Base-by-base conservation (phyloP, 805 yeast genomes). In the Myxozyma neglecta region DNA sequence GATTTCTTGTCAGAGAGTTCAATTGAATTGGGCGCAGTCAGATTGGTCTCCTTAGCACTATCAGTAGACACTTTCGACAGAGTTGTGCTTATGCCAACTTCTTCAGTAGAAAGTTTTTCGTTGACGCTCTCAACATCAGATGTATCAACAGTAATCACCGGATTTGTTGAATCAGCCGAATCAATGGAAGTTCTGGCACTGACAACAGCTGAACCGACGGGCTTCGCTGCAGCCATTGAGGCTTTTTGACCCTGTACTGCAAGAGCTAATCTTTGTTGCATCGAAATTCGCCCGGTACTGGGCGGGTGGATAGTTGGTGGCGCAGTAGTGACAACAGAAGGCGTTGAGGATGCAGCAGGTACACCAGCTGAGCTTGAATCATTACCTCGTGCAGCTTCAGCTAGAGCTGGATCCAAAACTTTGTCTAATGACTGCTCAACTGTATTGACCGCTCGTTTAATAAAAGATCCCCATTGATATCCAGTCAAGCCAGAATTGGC, bases 191-290 rank as follows among this genome's bases (percentile, higher is more conserved):
- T 37, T 29, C 55, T 40, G 14, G 55, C 37, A n/a, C 59, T 48
- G 16, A 14, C 43, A 9, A 18, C 18, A 8, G 50, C 44, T 29
- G 60, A 29, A 24, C 29, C 34, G 61, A 45, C 11, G 46, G 48
- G 29, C 13, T 42, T 36, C 32, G 32, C 20, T 20, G 16, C 35
- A 18, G 37, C 20, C 24, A 46, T n/a, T 10, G 56, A 48, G 32
- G 48, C 45, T 53, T 54, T 57, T 34, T 59, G 66, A 32, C 56
- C 59, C 47, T 61, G 66, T 66, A 65, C 58, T 14, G 68, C 67
- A 20, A 65, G 35, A 1, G 94, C 96, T 56, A 92, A 78, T 63
- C 97, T 79, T 70, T 92, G 97, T 70, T 90, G 96, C 67, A 93
- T 78, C 0, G 96, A 85, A 18, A 89, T 57, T 7, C 70, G 59